Percentiles rank a stretch among this genome's conserved stretches.
Evolutionary conservation across 2,329 filamentous ascomycete species (phyloP).

Genomic region (Phialophora macrospora): DNA sequence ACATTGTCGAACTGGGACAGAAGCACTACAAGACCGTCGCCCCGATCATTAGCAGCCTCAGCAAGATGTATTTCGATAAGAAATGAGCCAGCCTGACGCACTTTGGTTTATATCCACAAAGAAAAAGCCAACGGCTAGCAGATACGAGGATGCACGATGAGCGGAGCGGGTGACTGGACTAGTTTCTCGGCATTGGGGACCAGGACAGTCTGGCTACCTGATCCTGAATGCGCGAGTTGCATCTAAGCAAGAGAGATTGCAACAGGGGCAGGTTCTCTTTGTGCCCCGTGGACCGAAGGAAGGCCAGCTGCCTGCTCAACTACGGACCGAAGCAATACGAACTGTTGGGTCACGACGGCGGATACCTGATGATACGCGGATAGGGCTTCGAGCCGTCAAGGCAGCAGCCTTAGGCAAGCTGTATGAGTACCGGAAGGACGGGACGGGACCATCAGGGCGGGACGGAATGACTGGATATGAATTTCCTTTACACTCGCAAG

Average conservation of each 20-base stretch:
- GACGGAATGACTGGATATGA: background rate
- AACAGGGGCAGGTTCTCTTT: background rate
- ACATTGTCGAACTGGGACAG: constrained; percentile 36
- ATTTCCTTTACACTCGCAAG: background rate
- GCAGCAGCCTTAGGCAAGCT: background rate
- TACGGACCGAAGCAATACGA: background rate
- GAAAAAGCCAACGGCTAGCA: background rate
- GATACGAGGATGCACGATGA: background rate
- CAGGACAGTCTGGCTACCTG: background rate
- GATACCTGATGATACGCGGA: background rate
- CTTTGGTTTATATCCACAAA: too few species aligned
- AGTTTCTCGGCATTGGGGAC: background rate
- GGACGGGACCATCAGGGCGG: too few species aligned
- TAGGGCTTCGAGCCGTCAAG: background rate
- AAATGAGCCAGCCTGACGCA: constrained; percentile 24
- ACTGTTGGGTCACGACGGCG: background rate
- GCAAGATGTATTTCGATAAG: constrained; percentile 39
- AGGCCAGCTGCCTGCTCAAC: background rate
- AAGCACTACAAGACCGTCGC: constrained; percentile 39
- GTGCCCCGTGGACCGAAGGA: background rate
- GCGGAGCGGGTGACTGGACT: too few species aligned
- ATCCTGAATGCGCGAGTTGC: background rate
- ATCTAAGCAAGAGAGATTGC: background rate
- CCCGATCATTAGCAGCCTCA: constrained; percentile 35
- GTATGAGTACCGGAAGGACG: background rate